Evolutionary conservation across 768 basidiomycete genomes (phyloP).

Genomic region (Kwoniella bestiolae): DNA sequence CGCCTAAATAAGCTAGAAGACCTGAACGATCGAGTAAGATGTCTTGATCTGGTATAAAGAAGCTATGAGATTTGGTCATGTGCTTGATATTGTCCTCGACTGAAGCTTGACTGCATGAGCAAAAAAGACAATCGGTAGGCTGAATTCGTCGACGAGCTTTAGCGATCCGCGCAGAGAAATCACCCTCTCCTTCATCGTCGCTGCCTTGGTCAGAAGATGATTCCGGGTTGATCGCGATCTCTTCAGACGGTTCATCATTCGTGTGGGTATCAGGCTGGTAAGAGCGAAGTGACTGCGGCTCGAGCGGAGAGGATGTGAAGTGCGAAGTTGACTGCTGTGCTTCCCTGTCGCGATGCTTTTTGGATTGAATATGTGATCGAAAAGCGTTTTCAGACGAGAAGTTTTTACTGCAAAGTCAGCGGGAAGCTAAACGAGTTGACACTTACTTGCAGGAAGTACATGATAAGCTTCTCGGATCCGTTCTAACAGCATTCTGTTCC

Average conservation of each 20-base stretch:
- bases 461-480: conserved; percentile 64
- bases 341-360: conserved; percentile 83
- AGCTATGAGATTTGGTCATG: conserved; percentile 86
- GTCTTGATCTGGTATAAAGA: conserved; percentile 93
- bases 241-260: too few relatives aligned
- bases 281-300: not conserved
- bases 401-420: conserved; percentile 67
- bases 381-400: conserved; percentile 91
- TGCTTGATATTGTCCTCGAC: conserved; percentile 75
- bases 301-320: not conserved
- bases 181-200: conserved; percentile 28
- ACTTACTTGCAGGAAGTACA: conserved; percentile 87
- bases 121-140: conserved; percentile 82
- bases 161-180: conserved; percentile 46
- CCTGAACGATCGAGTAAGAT: conserved; percentile 83
- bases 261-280: too few relatives aligned
- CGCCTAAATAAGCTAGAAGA: conserved; percentile 80
- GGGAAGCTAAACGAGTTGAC: not conserved
- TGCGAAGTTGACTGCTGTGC: conserved; percentile 48
- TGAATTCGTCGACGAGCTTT: conserved; percentile 62
- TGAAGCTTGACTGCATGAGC: conserved; percentile 63
- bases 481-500: conserved; percentile 72
- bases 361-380: conserved; percentile 81
- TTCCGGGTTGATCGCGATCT: not conserved
- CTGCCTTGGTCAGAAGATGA: not conserved